Conservation (phyloP, 148 eudicot species). For the Heliamphora exappendiculata region DNA sequence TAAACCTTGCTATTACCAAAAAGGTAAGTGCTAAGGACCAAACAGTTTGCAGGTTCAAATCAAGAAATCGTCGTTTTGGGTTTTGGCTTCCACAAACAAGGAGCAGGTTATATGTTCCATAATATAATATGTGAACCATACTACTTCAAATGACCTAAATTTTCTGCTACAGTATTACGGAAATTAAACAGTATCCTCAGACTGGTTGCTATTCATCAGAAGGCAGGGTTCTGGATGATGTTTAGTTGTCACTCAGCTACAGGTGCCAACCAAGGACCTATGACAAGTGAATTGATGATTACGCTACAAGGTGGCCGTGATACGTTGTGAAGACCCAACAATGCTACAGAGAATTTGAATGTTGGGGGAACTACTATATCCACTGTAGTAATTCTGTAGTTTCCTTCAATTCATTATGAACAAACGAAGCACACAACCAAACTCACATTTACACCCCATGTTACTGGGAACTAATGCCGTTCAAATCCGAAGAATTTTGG, state of each 20-base stretch:
- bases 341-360: background rate
- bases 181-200: too few species aligned
- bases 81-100: too few species aligned
- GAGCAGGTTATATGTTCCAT: too few species aligned
- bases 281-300: background rate
- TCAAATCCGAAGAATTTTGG: background rate
- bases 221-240: background rate
- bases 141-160: too few species aligned
- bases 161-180: too few species aligned
- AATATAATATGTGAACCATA: too few species aligned
- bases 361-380: background rate
- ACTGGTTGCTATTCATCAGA: background rate
- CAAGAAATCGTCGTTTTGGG: too few species aligned
- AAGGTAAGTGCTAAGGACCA: too few species aligned
- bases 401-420: too few species aligned
- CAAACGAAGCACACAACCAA: background rate
- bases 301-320: background rate
- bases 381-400: background rate
- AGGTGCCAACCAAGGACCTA: background rate
- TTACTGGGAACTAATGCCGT: background rate
- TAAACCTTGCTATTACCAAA: too few species aligned
- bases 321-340: background rate
- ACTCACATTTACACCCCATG: background rate
- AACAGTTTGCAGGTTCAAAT: too few species aligned
- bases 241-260: background rate